These are phyloP conservation scores for Starmerella asiatica DNA, from an alignment of 805 yeast genomes.

Conservation along the genomic window DNA sequence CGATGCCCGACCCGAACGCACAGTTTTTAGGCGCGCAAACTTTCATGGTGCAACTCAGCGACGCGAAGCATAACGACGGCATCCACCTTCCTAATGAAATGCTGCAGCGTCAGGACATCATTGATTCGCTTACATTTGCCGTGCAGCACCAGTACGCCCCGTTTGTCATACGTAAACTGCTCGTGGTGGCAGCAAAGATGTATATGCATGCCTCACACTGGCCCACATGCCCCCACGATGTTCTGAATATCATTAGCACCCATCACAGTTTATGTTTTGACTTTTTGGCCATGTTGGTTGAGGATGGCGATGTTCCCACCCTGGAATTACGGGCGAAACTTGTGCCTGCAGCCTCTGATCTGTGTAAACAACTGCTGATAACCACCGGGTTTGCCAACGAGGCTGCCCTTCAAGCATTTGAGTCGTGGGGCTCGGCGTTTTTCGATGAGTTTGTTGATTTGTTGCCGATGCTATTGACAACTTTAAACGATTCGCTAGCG, in stretches of 20 bases:
- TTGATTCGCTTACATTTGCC: constrained; percentile 15
- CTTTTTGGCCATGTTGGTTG: constrained; percentile 23
- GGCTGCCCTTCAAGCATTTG: constrained; percentile 8
- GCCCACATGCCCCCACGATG: constrained; percentile 26
- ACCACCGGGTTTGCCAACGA: background rate
- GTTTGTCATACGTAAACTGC: constrained; percentile 44
- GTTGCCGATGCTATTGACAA: constrained; percentile 6
- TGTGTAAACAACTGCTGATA: constrained; percentile 1
- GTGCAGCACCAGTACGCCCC: constrained; percentile 10
- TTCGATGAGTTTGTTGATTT: constrained; percentile 8
- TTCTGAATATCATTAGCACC: constrained; percentile 11
- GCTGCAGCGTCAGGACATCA: constrained; percentile 11
- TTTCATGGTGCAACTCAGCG: constrained; percentile 37
- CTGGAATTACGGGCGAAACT: constrained; percentile 12
- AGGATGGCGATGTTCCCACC: constrained; percentile 20
- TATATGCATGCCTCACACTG: constrained; percentile 32
- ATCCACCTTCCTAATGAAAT: constrained; percentile 2
- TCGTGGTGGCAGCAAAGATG: constrained; percentile 41
- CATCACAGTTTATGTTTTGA: constrained; percentile 11
- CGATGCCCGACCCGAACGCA: constrained; percentile 24
- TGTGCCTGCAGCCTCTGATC: constrained; percentile 6
- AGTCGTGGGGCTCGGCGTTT: constrained; percentile 16
- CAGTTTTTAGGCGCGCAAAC: constrained; percentile 76
- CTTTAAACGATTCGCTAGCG: background rate
- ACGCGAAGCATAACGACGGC: constrained; percentile 3